Base-by-base conservation (phyloP, 345 rosid genomes). In the Capsella bursapastoris region DNA sequence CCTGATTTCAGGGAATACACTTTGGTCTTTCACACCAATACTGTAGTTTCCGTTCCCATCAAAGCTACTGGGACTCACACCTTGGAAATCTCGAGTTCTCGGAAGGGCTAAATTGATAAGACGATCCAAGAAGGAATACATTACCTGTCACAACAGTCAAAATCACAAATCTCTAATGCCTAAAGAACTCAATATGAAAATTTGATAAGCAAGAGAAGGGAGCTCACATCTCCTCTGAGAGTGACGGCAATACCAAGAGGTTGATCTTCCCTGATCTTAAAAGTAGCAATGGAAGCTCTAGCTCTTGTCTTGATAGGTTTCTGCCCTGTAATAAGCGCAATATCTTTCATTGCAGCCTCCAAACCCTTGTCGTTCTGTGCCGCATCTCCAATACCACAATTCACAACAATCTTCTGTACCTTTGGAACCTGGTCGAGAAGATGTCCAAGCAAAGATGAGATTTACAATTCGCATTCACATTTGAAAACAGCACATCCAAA, bases 381-480 rank as follows among this genome's bases (percentile, higher is more conserved):
- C 44, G 97, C 96, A 15, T 94, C 97, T 80, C 98, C 97, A 66
- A 94, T 91, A 64, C 99, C 99, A 78, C 97, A 94, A 72, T 91
- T 94, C 81, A 94, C 92, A 61, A 90, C 96, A 71, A 91, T 80
- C 86, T 91, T 91, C 57, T 87, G 85, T 25, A 90, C 45, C 82
- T 91, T 91, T 0, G 98, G 98, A 74, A 89, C 96, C 97, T 89
- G 68, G 28, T 15, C 37, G 47, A 51, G 16, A 27, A 35, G 47
- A 62, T 50, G 8, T 53, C 51, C 75, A 69, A 62, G 48, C 62
- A 62, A 67, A 15, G 35, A 32, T n/a, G 4, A 52, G 12, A 40
- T 12, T 2, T 18, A 44, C 0, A n/a, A 5, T 11, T 32, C 9
- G 15, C 16, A 44, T 40, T 43, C 22, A 68, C 41, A 53, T 57